Base-by-base conservation (phyloP, 768 basidiomycete species). In the Strobilomyces echinocephalus region DNA sequence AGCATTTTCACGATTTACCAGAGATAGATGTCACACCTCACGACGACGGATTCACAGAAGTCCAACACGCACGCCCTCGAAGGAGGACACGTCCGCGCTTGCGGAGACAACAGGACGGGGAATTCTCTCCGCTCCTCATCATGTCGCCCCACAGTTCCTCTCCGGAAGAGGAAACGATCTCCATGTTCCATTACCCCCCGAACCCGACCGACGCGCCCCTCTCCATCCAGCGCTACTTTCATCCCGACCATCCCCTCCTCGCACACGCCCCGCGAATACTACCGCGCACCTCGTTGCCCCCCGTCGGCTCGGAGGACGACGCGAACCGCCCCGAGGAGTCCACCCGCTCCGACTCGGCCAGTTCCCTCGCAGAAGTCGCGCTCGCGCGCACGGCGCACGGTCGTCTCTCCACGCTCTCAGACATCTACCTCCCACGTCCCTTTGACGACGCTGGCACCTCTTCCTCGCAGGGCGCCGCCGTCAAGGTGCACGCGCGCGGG, bases 101-200 rank as follows among this genome's bases (percentile, higher is more conserved):
- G 43, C 30, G 33, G 41, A 30, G 7, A 8, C 55, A 28, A 36
- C 50, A 38, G 30, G 60, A 53, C 33, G 14, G 49, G n/a, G 55
- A 58, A 41, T 65, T 68, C 11, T 39, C 66, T 11, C 63, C 66
- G 30, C 63, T 68, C 43, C 58, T 66, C 36, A 20, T 57, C 3
- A 54, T 60, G 41, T 53, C 66, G 31, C 60, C 58, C 3, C 48
- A 14, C 31, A n/a, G n/a, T 30, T 8, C 9, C 6, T 5, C 26
- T 34, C 14, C 6, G 7, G 15, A 36, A 9, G 53, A 53, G 20
- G 55, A 53, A 20, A 60, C 18, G 35, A 36, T 50, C n/a, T 38
- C 24, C 24, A 34, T 31, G 14, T 31, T 41, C n/a, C 40, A 31
- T 46, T 51, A 43, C 40, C 5, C 48, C 15, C 21, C 28, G 49